Evolutionary conservation across 306 rosid genomes (phyloP), one percentile per base, ranked within the genome.

Genomic region (Rubus parviflorus): DNA sequence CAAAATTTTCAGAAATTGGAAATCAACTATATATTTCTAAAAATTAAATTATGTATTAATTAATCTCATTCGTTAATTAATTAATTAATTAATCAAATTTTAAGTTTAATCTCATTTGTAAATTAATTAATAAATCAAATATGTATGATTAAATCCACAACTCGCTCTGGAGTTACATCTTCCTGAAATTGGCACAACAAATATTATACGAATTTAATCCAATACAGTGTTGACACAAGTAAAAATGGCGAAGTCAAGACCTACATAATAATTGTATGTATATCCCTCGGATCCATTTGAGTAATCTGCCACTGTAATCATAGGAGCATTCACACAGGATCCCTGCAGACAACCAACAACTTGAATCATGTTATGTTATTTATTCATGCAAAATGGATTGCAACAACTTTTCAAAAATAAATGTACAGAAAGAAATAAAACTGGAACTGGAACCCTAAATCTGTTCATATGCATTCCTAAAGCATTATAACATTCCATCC

Each of bases 241-340:
- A 74, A 49, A 16, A 75, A n/a, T 11, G 13, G 62, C 5, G 13
- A 43, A 37, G 51, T 70, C 66, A 38, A 58, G 75, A 82, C 97
- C 8, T 71, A 95, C 99, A 77, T 82, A 96, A 77, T 96, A 96
- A 72, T 96, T 96, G 73, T 96, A 96, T 4, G 97, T 79, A 74
- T 96, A 96, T 81, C 96, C 98, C 86, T 91, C 92, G 0, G 98
- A 96, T 82, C 98, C 98, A 57, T 88, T 92, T 12, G 99, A 96
- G 84, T 96, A 96, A 81, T 96, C 99, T 47, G 98, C 99, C 37
- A 96, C 99, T 9, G 99, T 96, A 73, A 96, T 92, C 99, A 96
- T 96, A 54, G 99, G 98, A 66, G 99, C 99, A 76, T 96, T 96
- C 74, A 96, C 99, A 74, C 99, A 96, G 80, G 90, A 91, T 72